phyloP scores from a whole-genome alignment of 257 asterid species.

The Fraxinus quadrangulata region DNA sequence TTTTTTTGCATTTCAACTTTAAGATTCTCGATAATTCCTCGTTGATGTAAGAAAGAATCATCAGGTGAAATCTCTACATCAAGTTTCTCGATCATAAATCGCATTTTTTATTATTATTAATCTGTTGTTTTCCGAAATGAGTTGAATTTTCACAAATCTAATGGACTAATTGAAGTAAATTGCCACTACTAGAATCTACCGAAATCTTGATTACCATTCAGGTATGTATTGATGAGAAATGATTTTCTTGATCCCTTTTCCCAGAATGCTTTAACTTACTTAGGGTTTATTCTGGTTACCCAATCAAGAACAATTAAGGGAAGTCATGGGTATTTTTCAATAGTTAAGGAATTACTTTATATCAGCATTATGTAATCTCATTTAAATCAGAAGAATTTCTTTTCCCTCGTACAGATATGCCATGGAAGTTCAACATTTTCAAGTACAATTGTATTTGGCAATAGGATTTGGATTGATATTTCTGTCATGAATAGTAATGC shows the following conservation, averaged over 20 bases:
- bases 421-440: conserved; percentile 30
- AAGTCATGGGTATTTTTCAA: not conserved
- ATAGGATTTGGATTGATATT: conserved; percentile 25
- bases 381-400: not conserved
- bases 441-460: conserved; percentile 7
- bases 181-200: too few species aligned
- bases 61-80: not conserved
- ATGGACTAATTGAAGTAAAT: too few species aligned
- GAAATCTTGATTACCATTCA: not conserved
- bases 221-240: not conserved
- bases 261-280: not conserved
- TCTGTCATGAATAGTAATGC: conserved; percentile 18
- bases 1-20: too few species aligned
- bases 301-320: not conserved
- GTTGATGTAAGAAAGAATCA: not conserved
- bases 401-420: conserved; percentile 21
- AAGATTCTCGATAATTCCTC: too few species aligned
- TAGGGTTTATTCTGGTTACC: not conserved
- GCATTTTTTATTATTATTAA: not conserved
- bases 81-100: not conserved
- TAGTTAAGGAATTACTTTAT: not conserved
- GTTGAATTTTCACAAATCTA: too few species aligned
- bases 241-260: not conserved
- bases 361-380: not conserved
- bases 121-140: not conserved